Conservation (phyloP, 176 grass and related monocot species). For the Paspalum vaginatum region DNA sequence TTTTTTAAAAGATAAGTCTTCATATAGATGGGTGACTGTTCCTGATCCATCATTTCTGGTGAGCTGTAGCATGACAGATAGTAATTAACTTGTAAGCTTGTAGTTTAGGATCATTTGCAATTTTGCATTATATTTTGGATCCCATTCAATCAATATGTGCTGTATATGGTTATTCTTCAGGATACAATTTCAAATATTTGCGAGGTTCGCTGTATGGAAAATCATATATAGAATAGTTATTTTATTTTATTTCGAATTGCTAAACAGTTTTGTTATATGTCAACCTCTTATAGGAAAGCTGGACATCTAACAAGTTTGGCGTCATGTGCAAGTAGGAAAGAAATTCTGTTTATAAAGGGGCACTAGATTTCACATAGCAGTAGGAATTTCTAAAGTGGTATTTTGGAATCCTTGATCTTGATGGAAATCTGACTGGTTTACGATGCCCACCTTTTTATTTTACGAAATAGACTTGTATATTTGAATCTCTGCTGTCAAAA, state of each 20-base stretch:
- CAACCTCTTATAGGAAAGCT: background rate
- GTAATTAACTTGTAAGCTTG: background rate
- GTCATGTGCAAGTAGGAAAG: conserved; percentile 3
- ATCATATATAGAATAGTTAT: background rate
- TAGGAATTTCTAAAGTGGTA: background rate
- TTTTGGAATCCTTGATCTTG: conserved; percentile 14
- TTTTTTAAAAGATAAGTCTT: background rate
- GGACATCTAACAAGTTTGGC: background rate
- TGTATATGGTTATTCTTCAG: background rate
- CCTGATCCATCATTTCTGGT: background rate
- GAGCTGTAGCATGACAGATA: background rate
- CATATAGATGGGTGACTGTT: background rate
- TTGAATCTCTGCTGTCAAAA: conserved; percentile 2
- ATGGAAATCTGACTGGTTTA: background rate
- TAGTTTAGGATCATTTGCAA: background rate
- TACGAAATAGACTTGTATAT: background rate
- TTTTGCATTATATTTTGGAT: background rate
- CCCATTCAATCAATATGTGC: background rate
- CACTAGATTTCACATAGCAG: background rate
- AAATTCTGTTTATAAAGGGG: background rate
- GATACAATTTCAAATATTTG: background rate
- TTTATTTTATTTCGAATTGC: background rate
- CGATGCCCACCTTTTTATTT: background rate
- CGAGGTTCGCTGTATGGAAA: background rate
- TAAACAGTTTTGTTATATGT: background rate